These are phyloP conservation scores for Nannochloropsis gaditana DNA, from an alignment of 108 stramenopile genomes.

Conservation along the genomic window DNA sequence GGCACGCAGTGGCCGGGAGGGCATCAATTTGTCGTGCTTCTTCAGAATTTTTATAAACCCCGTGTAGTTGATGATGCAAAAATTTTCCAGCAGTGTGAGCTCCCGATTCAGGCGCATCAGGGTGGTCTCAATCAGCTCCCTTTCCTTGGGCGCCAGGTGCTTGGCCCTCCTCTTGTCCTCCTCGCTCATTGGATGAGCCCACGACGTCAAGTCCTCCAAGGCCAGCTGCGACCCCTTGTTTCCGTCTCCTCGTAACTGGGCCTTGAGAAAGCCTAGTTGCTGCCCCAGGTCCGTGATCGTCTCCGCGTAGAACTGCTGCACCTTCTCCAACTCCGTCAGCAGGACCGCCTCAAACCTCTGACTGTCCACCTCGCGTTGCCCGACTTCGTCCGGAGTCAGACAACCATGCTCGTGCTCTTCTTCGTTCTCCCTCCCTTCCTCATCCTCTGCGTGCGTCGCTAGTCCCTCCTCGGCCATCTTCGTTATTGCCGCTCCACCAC, in stretches of 20 bases:
- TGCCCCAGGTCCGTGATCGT: neutral
- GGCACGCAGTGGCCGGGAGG: conserved; percentile 55
- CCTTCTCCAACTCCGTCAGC: neutral
- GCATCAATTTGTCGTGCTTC: conserved; percentile 73
- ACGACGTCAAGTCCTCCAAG: neutral
- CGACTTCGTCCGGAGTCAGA: neutral
- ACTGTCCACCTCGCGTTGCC: neutral
- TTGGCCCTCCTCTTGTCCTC: neutral
- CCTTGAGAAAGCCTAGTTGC: neutral
- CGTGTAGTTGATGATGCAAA: conserved; percentile 77
- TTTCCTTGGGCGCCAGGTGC: neutral
- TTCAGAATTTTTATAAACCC: conserved; percentile 84
- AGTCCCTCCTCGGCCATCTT: neutral
- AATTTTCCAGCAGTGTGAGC: conserved; percentile 51
- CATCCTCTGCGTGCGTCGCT: neutral
- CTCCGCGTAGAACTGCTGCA: neutral
- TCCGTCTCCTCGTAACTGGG: conserved; percentile 13
- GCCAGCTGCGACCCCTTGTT: neutral
- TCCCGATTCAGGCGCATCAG: neutral
- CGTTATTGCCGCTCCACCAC: neutral
- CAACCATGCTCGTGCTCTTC: neutral
- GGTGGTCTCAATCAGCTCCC: neutral
- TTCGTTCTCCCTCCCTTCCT: neutral
- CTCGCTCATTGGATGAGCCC: conserved; percentile 2
- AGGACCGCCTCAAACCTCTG: conserved; percentile 8